Base-by-base conservation (phyloP, 2,329 filamentous ascomycete genomes). In the Fonsecaea erecta region DNA sequence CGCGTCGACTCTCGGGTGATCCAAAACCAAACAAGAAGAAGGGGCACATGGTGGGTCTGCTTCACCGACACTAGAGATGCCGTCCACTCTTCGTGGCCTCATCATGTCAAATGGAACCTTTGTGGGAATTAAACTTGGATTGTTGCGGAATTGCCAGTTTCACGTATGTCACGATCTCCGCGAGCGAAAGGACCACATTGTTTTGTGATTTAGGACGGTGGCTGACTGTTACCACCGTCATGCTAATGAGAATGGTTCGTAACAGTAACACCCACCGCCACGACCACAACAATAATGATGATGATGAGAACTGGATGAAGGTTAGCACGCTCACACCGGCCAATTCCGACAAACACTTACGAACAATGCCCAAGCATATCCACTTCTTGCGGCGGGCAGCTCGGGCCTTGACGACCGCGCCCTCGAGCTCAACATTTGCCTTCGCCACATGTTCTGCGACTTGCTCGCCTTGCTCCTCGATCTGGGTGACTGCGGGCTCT, bases 321-420 rank as follows among this genome's bases (percentile, higher is more conserved):
- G 46, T 62, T 69, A 59, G 62, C 35, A 57, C 18, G 53, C 51
- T 30, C 26, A 46, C 26, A 32, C 37, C 11, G n/a, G 43, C 54
- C 18, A 16, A 52, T 37, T 52, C 37, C 21, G 48, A 37, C 56
- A 11, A 55, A 70, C 70, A 86, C 85, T 79, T 76, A 84, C 82
- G 80, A 72, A 84, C 81, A 74, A 97, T 92, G 73, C 89, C 88
- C 71, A 97, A 80, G 83, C 93, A 97, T 77, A 91, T 93, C 93
- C 93, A 97, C 90, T 97, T 97, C 92, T 96, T 96, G 82, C 88
- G 91, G 72, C 91, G 86, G 57, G 90, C 91, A 72, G 87, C 86
- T 76, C 90, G 85, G 8, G 94, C 94, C 71, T 91, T 96, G 67
- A 85, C 84, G 68, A 97, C 90, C 12, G 93, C 93, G n/a, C 85